Conservation (phyloP, 2,329 filamentous ascomycete species). For the Trichoderma simmonsii region DNA sequence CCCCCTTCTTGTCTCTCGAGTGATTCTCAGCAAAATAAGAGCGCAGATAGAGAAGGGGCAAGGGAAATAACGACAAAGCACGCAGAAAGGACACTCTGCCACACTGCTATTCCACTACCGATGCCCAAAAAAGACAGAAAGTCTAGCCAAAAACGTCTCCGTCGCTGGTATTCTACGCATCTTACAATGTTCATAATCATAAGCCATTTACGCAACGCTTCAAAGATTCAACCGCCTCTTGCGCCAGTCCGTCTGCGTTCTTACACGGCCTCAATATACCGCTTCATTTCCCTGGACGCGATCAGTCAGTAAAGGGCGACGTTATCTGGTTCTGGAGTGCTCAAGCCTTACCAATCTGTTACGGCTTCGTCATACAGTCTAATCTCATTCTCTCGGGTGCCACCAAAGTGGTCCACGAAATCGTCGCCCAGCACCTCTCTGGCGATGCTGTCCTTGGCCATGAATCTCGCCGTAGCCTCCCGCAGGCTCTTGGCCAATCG, state of each 20-base stretch:
- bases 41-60: not conserved
- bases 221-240: not conserved
- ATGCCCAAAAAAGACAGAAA: not conserved
- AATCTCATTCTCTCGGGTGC: conserved; percentile 88
- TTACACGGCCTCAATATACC: conserved; percentile 73
- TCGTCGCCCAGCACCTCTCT: conserved; percentile 89
- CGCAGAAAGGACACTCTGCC: not conserved
- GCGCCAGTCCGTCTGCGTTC: not conserved
- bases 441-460: conserved; percentile 76
- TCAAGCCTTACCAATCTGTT: conserved; percentile 78
- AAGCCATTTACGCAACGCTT: conserved; percentile 20
- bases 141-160: not conserved
- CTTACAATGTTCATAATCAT: conserved; percentile 11
- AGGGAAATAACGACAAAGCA: not conserved
- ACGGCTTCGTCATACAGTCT: conserved; percentile 92
- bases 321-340: not conserved
- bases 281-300: conserved; percentile 63
- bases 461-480: conserved; percentile 79
- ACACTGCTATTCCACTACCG: not conserved
- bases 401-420: conserved; percentile 94
- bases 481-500: conserved; percentile 80
- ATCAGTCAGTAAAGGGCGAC: conserved; percentile 22
- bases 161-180: conserved; percentile 7
- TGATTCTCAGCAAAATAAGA: not conserved
- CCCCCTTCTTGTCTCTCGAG: not conserved